Percentiles rank a stretch among this genome's conserved stretches.
Evolutionary conservation across 805 yeast genomes (phyloP).

Genomic region (Metschnikowia kunwiensis): DNA sequence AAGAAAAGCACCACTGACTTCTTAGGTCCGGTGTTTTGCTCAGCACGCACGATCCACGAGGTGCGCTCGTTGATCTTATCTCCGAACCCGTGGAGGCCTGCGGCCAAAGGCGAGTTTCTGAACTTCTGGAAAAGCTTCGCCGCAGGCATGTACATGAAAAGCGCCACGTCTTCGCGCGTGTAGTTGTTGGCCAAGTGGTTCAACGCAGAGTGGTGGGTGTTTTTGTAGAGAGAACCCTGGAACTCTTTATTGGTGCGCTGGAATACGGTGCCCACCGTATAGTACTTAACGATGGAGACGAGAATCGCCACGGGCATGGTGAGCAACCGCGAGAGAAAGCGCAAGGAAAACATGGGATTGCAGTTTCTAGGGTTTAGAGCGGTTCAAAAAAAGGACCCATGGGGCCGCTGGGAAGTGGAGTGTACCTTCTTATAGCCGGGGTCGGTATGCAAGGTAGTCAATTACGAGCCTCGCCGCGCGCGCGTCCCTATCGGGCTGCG

Average conservation of each 20-base stretch:
- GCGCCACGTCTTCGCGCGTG: constrained; percentile 22
- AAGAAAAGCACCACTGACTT: constrained; percentile 22
- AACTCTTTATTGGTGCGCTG: constrained; percentile 28
- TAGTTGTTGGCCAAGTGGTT: constrained; percentile 26
- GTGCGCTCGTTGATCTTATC: constrained; percentile 14
- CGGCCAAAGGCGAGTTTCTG: constrained; percentile 13
- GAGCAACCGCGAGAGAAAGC: constrained; percentile 22
- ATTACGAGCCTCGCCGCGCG: too few species aligned
- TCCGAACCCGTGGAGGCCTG: constrained; percentile 15
- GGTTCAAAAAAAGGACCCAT: too few species aligned
- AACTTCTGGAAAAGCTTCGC: constrained; percentile 17
- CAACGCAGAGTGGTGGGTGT: constrained; percentile 26
- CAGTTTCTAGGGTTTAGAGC: neutral
- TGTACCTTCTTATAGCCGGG: too few species aligned
- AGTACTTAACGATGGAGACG: constrained; percentile 24
- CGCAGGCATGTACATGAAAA: constrained; percentile 23
- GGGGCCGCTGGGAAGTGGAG: too few species aligned
- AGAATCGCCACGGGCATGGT: constrained; percentile 25
- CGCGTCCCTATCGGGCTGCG: too few species aligned
- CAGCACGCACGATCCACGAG: constrained; percentile 16
- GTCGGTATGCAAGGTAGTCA: too few species aligned
- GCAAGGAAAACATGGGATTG: constrained; percentile 17
- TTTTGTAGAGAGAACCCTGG: constrained; percentile 27
- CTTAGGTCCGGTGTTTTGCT: constrained; percentile 2
- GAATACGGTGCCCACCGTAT: constrained; percentile 33